Evolutionary conservation across 176 grass and related monocot species (phyloP).

Genomic region (Bonia amplexicaulis): DNA sequence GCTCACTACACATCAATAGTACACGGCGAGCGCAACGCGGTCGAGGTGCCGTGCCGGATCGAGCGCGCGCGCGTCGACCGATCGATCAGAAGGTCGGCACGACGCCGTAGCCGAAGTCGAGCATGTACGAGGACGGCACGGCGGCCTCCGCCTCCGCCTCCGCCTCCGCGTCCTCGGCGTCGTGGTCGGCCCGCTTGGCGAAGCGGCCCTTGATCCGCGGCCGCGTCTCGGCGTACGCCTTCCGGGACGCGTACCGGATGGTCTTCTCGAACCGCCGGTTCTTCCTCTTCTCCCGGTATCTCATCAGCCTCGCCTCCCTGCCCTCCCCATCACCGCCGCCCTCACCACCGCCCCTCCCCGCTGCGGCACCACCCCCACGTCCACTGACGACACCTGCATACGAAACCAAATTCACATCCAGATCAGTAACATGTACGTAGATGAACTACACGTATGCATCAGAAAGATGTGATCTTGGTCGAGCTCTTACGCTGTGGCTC

Average conservation of each 20-base stretch:
- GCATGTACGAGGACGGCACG: constrained; percentile 51
- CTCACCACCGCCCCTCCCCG: background rate
- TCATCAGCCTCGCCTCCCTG: constrained; percentile 72
- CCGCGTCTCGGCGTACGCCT: constrained; percentile 87
- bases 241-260: constrained; percentile 86
- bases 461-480: background rate
- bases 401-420: background rate
- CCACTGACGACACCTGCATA: constrained; percentile 45
- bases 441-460: background rate
- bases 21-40: background rate
- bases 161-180: constrained; percentile 12
- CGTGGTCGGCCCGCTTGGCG: constrained; percentile 57
- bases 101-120: constrained; percentile 63
- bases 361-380: constrained; percentile 59
- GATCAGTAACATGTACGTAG: background rate
- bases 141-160: constrained; percentile 36
- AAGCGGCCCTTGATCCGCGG: constrained; percentile 90
- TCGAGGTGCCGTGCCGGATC: background rate
- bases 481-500: constrained; percentile 25
- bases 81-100: constrained; percentile 63
- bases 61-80: background rate
- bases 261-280: constrained; percentile 93
- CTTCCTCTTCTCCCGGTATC: constrained; percentile 92
- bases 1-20: constrained; percentile 14
- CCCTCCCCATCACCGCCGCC: constrained; percentile 37